These are phyloP conservation scores for Pythium grandisporangium DNA, from an alignment of 352 stramenopile genomes.

Conservation along the genomic window DNA sequence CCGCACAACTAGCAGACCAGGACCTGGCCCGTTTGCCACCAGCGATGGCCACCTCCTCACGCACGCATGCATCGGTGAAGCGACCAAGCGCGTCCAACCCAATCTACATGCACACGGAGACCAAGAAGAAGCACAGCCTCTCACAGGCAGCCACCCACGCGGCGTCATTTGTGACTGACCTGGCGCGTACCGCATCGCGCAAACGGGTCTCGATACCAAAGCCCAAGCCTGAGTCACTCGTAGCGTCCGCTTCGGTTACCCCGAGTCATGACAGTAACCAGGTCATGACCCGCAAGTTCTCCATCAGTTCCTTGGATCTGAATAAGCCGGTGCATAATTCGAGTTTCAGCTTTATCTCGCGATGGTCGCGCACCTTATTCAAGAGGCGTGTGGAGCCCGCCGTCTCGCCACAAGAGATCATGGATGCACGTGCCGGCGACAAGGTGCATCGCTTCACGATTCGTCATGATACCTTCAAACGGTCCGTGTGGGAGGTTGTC, in stretches of 20 bases:
- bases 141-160: not conserved
- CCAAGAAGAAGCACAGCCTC: not conserved
- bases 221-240: too few relatives aligned
- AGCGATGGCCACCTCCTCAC: too few relatives aligned
- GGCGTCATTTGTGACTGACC: not conserved
- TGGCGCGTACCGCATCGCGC: not conserved
- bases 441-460: conserved; percentile 31
- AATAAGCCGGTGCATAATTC: conserved; percentile 1
- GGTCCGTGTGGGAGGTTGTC: conserved; percentile 37
- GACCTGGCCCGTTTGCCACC: too few relatives aligned
- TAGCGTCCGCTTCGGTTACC: too few relatives aligned
- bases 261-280: conserved; percentile 10
- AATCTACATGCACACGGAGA: not conserved
- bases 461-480: conserved; percentile 32
- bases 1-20: too few relatives aligned
- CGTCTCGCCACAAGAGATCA: conserved; percentile 23
- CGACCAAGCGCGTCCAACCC: not conserved
- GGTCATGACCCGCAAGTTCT: conserved; percentile 27
- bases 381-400: conserved; percentile 2
- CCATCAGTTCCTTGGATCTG: conserved; percentile 15
- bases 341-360: not conserved
- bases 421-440: conserved; percentile 22
- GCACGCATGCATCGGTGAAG: conserved; percentile 2
- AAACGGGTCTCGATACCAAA: not conserved
- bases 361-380: conserved; percentile 4